Evolutionary conservation across 148 eudicot genomes (phyloP).

Genomic region (Euryodendron excelsum): DNA sequence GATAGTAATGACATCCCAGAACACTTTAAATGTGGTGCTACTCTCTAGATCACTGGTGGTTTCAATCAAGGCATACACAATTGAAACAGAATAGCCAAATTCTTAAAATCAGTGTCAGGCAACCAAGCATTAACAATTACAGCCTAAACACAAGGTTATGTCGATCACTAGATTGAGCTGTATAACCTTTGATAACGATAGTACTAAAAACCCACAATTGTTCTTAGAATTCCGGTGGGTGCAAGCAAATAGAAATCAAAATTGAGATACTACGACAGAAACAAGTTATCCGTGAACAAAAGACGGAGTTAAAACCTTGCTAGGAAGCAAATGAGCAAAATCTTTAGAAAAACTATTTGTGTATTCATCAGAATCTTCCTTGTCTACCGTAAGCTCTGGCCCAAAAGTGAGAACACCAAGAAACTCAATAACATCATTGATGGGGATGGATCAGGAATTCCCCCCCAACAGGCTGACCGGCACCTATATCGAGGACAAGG

Average conservation of each 20-base stretch:
- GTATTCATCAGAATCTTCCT: conserved; percentile 42
- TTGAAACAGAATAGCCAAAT: background rate
- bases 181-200: background rate
- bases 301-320: conserved; percentile 61
- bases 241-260: background rate
- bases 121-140: too few relatives aligned
- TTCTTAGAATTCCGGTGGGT: background rate
- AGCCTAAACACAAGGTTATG: background rate
- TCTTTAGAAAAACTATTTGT: conserved; percentile 45
- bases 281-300: background rate
- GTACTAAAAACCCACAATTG: background rate
- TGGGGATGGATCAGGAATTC: too few relatives aligned
- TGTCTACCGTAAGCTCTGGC: conserved; percentile 33
- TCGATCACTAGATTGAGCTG: background rate
- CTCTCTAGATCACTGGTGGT: too few relatives aligned
- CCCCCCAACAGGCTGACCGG: too few relatives aligned
- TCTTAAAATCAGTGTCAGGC: background rate
- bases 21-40: too few relatives aligned
- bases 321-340: conserved; percentile 45
- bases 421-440: conserved; percentile 91
- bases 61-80: background rate
- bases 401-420: conserved; percentile 86
- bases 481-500: too few relatives aligned
- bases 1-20: too few relatives aligned
- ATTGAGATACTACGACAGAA: background rate